Conservation (phyloP, 83 land plant species). For the Isoetes engelmannii region DNA sequence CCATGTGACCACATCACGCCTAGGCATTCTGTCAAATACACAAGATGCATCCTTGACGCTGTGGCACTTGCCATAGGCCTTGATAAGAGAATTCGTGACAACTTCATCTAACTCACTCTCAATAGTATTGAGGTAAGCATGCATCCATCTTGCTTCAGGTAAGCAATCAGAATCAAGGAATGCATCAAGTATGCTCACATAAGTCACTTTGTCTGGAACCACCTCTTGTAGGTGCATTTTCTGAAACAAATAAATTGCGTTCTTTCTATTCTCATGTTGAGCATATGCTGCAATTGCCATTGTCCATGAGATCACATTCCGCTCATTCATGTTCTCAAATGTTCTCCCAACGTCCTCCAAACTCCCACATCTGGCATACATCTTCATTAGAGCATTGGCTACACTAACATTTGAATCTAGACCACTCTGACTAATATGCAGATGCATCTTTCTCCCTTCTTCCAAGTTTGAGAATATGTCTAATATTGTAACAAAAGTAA, state of each 20-base stretch:
- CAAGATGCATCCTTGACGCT: neutral
- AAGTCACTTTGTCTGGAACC: slow-evolving; percentile 4
- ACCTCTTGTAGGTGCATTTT: slow-evolving; percentile 9
- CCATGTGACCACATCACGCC: slow-evolving; percentile 17
- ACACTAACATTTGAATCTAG: slow-evolving; percentile 1
- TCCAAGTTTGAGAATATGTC: slow-evolving; percentile 14
- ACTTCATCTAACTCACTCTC: neutral
- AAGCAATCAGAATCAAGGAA: neutral
- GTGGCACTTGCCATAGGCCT: slow-evolving; percentile 19
- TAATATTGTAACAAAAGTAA: slow-evolving; percentile 19
- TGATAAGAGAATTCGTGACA: slow-evolving; percentile 6
- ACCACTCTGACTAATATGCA: neutral
- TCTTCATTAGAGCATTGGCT: slow-evolving; percentile 2
- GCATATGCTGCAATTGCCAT: slow-evolving; percentile 15
- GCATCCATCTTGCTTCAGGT: neutral
- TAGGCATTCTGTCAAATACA: slow-evolving; percentile 1
- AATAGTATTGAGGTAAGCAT: neutral
- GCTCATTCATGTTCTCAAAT: neutral
- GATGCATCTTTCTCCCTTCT: slow-evolving; percentile 8
- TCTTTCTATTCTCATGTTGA: neutral
- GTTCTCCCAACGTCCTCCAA: neutral
- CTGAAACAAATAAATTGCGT: slow-evolving; percentile 3
- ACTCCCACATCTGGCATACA: neutral
- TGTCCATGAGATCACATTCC: slow-evolving; percentile 12
- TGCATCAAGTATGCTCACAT: neutral